Base-by-base conservation (phyloP, 805 yeast genomes). In the Kluyveromyces wickerhamii region DNA sequence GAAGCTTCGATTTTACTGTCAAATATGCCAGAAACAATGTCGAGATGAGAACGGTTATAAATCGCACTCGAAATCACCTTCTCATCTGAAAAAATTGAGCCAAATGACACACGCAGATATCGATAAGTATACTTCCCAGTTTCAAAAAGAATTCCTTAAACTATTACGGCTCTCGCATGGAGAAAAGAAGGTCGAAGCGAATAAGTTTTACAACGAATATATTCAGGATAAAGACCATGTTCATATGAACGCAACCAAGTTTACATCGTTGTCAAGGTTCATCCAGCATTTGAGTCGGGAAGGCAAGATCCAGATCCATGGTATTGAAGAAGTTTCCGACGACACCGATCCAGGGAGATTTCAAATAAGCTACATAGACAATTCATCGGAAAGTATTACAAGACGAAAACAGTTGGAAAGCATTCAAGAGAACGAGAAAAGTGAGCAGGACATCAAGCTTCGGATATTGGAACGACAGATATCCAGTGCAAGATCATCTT, bases 31-130 rank as follows among this genome's bases (percentile, higher is more conserved):
- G 52, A 86, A 89, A 51, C 99, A 92, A 60, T 88, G 97, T 55
- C 65, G 96, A 36, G 99, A 94, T 55, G 94, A 83, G 42, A 89
- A 92, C 60, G 99, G 98, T 17, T 92, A 83, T 65, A 80, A 82
- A 49, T 81, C 89, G 49, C 99, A 92, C 56, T 69, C 79, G n/a
- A 67, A 69, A 42, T 77, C 94, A n/a, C 85, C 83, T 29, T 66
- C 82, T 2, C 99, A 92, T 53, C 58, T 71, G 30, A 71, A 73
- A 13, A 73, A 72, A 34, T 71, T 82, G 28, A 57, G 67, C 13
- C 63, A 67, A 4, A 55, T 74, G 5, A 68, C 70, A 0, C 60
- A 64, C 5, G 59, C 58, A 10, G 71, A 74, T 12, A 64, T 85
- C 1, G 74, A 70, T 10, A 69, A 72, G 22, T 88, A 64, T 51